Percentiles rank a stretch among this genome's conserved stretches.
Conservation (phyloP, 345 rosid species). For the Bruguiera sexangula region DNA sequence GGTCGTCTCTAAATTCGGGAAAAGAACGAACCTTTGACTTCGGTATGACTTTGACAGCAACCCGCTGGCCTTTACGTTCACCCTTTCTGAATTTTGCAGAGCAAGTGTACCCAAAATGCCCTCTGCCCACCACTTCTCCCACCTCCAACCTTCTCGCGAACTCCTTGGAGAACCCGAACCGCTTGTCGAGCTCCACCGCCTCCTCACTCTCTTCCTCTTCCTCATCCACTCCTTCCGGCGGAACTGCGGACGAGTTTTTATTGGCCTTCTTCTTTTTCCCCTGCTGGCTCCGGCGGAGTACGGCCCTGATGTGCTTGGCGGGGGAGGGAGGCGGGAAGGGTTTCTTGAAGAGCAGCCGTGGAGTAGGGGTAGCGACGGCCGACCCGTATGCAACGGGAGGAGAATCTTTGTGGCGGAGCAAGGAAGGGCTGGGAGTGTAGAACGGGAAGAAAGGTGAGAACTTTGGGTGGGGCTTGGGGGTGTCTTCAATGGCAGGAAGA, state of each 20-base stretch:
- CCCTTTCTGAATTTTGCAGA: conserved; percentile 91
- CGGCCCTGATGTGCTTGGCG: conserved; percentile 81
- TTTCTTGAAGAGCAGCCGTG: conserved; percentile 61
- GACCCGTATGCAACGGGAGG: conserved; percentile 63
- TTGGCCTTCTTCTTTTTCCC: conserved; percentile 47
- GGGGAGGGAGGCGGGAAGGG: conserved; percentile 95
- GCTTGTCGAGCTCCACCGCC: conserved; percentile 64
- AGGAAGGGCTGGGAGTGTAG: conserved; percentile 85
- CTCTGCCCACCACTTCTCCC: conserved; percentile 90
- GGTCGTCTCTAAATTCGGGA: neutral
- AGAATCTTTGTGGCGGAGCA: conserved; percentile 75
- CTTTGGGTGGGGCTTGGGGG: conserved; percentile 27
- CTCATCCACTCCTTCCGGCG: conserved; percentile 41
- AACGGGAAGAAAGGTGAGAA: conserved; percentile 77
- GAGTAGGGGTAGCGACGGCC: conserved; percentile 57
- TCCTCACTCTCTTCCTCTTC: conserved; percentile 46
- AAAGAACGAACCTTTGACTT: conserved; percentile 67
- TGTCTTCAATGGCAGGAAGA: conserved; percentile 23
- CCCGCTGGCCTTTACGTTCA: conserved; percentile 72
- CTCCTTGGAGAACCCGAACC: conserved; percentile 86
- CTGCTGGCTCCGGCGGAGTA: conserved; percentile 50
- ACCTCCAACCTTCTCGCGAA: conserved; percentile 57
- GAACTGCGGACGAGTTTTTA: conserved; percentile 27
- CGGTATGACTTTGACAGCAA: conserved; percentile 92
- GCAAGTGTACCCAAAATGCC: conserved; percentile 97